Evolutionary conservation across 2,329 filamentous ascomycete species (phyloP).

Genomic region (Beauveria medogensis): DNA sequence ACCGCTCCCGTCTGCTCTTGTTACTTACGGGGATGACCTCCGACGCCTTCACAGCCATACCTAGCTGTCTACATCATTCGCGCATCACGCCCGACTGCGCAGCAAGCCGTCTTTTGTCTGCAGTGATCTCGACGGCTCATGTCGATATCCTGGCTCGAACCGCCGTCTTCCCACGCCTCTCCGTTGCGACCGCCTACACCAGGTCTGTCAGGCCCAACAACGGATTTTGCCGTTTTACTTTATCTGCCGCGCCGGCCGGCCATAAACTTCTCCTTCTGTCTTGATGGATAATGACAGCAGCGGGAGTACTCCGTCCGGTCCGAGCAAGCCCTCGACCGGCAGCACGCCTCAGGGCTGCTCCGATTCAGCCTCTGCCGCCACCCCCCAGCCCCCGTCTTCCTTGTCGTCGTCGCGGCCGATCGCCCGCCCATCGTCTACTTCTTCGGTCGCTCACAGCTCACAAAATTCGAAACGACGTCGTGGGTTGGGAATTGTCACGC

Average conservation of each 20-base stretch:
- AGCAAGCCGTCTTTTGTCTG: not conserved
- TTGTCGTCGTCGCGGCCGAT: slow-evolving; percentile 6
- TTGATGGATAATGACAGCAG: slow-evolving; percentile 26
- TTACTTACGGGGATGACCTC: not conserved
- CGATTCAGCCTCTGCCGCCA: slow-evolving; percentile 2
- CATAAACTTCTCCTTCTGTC: not conserved
- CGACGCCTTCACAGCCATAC: not conserved
- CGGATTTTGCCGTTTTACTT: not conserved
- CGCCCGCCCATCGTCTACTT: not conserved
- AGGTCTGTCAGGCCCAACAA: not conserved
- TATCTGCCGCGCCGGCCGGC: not conserved
- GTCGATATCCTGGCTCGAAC: not conserved
- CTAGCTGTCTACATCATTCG: not conserved
- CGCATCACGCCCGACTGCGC: not conserved
- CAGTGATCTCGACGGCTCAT: not conserved
- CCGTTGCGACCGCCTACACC: not conserved
- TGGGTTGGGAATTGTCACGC: slow-evolving; percentile 48
- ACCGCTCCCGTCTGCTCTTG: not conserved
- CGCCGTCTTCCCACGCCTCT: not conserved
- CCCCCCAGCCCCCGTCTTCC: slow-evolving; percentile 14
- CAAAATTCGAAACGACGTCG: slow-evolving; percentile 43
- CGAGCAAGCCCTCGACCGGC: slow-evolving; percentile 24
- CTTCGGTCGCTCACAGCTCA: slow-evolving; percentile 14
- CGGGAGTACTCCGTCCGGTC: slow-evolving; percentile 21
- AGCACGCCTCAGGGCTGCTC: slow-evolving; percentile 24